Percentiles rank a stretch among this genome's conserved stretches.
These are phyloP conservation scores for Pharnaceum exiguum DNA, from an alignment of 148 eudicot genomes.

Conservation along the genomic window DNA sequence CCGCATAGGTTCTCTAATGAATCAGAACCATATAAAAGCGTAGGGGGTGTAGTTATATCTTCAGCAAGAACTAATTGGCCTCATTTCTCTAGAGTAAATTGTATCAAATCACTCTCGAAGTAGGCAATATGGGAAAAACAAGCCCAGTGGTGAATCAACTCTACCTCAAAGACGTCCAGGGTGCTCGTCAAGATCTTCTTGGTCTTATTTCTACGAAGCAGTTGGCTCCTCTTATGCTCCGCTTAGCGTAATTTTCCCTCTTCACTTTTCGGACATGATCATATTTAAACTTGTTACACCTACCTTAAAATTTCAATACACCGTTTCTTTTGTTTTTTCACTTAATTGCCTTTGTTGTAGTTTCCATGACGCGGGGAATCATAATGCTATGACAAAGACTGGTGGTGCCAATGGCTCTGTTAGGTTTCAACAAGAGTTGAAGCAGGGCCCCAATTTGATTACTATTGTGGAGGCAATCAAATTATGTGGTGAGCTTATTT, in stretches of 20 bases:
- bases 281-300: background rate
- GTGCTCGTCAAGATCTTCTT: conserved; percentile 56
- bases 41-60: no score
- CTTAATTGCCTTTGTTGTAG: conserved; percentile 22
- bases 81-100: no score
- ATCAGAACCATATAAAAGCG: no score
- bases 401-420: conserved; percentile 95
- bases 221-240: conserved; percentile 84
- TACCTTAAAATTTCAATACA: no score
- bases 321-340: background rate
- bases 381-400: conserved; percentile 52
- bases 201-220: conserved; percentile 56
- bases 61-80: background rate
- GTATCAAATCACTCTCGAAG: background rate
- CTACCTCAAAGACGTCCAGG: conserved; percentile 51
- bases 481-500: conserved; percentile 48
- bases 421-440: conserved; percentile 52
- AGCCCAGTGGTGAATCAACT: conserved; percentile 29
- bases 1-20: no score
- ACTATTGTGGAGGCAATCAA: conserved; percentile 51
- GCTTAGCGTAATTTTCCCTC: conserved; percentile 52
- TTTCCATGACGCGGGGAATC: conserved; percentile 95
- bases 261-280: background rate
- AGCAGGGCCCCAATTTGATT: conserved; percentile 55
- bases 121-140: background rate